phyloP scores from a whole-genome alignment of 176 grass and related monocot genomes.

The Bromus sterilis region DNA sequence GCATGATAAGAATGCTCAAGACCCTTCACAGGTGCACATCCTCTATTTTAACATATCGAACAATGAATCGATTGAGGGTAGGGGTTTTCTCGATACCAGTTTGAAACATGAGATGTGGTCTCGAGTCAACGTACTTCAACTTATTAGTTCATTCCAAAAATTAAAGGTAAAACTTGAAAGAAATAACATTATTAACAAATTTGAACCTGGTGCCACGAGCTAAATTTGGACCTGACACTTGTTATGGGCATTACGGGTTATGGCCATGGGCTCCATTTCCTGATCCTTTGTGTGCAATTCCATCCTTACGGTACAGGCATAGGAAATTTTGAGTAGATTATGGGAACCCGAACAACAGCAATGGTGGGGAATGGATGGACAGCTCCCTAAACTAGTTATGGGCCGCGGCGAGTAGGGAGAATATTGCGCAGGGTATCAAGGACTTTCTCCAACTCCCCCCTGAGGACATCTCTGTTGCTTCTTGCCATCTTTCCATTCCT shows the following conservation, averaged over 20 bases:
- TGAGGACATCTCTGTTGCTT: not conserved
- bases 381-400: not conserved
- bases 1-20: no score
- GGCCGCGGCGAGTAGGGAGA: not conserved
- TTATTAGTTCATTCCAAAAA: no score
- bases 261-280: not conserved
- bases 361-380: not conserved
- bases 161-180: no score
- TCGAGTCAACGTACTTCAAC: no score
- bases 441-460: not conserved
- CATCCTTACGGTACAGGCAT: not conserved
- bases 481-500: not conserved
- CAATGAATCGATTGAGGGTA: no score
- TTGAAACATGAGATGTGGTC: no score
- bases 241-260: not conserved
- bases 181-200: no score
- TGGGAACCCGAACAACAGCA: not conserved
- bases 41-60: no score
- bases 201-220: no score
- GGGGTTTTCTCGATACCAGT: no score
- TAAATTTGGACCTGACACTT: no score
- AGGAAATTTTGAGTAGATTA: not conserved
- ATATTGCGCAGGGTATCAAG: not conserved
- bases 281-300: not conserved
- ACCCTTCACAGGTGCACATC: no score